Percentiles rank a stretch among this genome's conserved stretches.
Evolutionary conservation across 2,329 filamentous ascomycete genomes (phyloP).

Genomic region (Phoma herbarum): DNA sequence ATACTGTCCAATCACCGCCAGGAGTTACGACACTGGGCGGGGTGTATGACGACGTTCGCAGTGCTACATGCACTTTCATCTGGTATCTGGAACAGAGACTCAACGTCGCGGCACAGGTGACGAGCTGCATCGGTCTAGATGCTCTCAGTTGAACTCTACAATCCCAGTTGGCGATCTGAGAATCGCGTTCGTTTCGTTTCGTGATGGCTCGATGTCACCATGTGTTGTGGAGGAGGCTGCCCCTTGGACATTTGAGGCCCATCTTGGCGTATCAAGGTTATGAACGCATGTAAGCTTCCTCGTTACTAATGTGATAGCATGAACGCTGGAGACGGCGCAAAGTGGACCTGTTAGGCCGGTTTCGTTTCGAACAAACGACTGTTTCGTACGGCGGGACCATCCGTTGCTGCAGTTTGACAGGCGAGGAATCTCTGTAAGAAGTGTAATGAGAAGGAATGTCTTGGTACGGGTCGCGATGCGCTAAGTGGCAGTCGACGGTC

Average conservation of each 20-base stretch:
- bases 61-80: slow-evolving; percentile 1
- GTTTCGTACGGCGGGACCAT: slow-evolving; percentile 30
- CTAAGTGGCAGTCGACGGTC: neutral
- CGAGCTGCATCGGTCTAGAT: slow-evolving; percentile 7
- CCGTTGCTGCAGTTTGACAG: slow-evolving; percentile 24
- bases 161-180: slow-evolving; percentile 9
- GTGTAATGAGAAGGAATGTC: slow-evolving; percentile 32
- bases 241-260: slow-evolving; percentile 4
- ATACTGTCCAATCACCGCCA: neutral
- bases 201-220: neutral
- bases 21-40: neutral
- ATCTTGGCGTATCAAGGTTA: slow-evolving; percentile 18
- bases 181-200: slow-evolving; percentile 16
- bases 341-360: slow-evolving; percentile 17
- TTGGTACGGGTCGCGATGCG: slow-evolving; percentile 28
- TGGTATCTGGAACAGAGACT: neutral
- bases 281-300: slow-evolving; percentile 1
- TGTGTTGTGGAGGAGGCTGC: slow-evolving; percentile 5
- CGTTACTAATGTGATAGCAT: slow-evolving; percentile 1
- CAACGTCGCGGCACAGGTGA: neutral
- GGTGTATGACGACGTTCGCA: slow-evolving; percentile 1
- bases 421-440: slow-evolving; percentile 12
- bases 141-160: neutral
- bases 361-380: slow-evolving; percentile 29
- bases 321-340: slow-evolving; percentile 11